Evolutionary conservation across 345 rosid genomes (phyloP), one percentile per base, ranked within the genome.

Genomic region (Murraya paniculata): DNA sequence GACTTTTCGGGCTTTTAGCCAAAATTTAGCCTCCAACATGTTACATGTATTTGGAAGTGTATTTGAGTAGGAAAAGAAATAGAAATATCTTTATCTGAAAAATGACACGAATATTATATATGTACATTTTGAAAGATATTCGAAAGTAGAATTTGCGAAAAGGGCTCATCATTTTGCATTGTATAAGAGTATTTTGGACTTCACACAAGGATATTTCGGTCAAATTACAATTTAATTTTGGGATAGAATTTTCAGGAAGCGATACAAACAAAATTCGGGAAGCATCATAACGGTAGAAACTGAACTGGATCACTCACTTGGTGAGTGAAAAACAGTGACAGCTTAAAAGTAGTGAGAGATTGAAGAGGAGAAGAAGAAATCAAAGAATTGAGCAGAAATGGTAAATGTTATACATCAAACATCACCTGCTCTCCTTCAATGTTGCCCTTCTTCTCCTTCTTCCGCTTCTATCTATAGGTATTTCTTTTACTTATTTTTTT

Each of bases 381-480:
- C 11, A 62, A 48, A 6, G n/a, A 39, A 7, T 27, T 27, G 1
- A 9, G 18, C 28, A 71, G 21, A 74, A 55, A 88, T 88, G 89
- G 82, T 78, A 64, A 78, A 80, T 74, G 79, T 70, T 13, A 41
- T 70, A 18, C 64, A 64, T 67, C 78, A 70, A 60, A 25, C 83
- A 38, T 78, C 85, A 21, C 74, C 81, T n/a, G 59, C 74, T 65
- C 78, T 80, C 41, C 77, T 82, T 76, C 86, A 81, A 14, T 74
- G 68, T 55, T 72, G 72, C 33, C 62, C 84, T 45, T 62, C 79
- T 73, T 64, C 83, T 82, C 79, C 50, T 45, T 45, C 83, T 67
- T 78, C 81, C 4, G 10, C 74, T 7, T 36, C 73, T n/a, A 65
- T 77, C 19, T 33, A 79, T 75, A 85, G 86, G 85, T 88, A 24